These are phyloP conservation scores for Skeletonema costatum DNA, from an alignment of 108 stramenopile genomes.

Conservation along the genomic window DNA sequence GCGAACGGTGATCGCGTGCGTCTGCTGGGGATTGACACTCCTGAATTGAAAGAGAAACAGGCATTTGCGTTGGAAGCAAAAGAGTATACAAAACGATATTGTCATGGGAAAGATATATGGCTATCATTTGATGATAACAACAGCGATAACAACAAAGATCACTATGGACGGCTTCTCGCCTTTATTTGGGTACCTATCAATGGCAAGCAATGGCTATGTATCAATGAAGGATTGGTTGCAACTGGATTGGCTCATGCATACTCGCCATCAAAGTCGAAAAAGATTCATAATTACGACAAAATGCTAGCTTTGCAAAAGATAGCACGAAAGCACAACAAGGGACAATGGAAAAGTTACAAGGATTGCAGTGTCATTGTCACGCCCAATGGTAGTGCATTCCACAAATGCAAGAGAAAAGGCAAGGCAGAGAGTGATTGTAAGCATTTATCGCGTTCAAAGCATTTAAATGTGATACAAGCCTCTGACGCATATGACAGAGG, in stretches of 20 bases:
- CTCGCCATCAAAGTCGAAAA: conserved; percentile 47
- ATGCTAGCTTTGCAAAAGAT: conserved; percentile 56
- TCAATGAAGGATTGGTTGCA: conserved; percentile 81
- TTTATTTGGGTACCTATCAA: conserved; percentile 56
- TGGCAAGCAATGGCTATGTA: conserved; percentile 58
- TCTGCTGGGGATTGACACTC: conserved; percentile 80
- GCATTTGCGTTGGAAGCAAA: conserved; percentile 81
- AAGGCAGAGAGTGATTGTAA: conserved; percentile 44
- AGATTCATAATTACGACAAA: conserved; percentile 64
- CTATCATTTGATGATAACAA: conserved; percentile 35
- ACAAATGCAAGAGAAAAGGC: conserved; percentile 41
- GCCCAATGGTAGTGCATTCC: conserved; percentile 71
- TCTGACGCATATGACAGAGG: conserved; percentile 65
- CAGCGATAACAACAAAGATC: conserved; percentile 59
- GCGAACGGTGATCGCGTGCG: conserved; percentile 64
- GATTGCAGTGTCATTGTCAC: conserved; percentile 56
- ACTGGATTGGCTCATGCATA: conserved; percentile 65
- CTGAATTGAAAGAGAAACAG: conserved; percentile 80
- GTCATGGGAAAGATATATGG: conserved; percentile 62
- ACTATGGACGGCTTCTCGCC: conserved; percentile 71
- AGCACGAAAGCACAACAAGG: conserved; percentile 44
- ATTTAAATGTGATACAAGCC: conserved; percentile 44
- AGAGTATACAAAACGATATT: conserved; percentile 64
- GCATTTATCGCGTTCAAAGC: conserved; percentile 52
- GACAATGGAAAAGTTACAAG: conserved; percentile 47